A percentile compares a stretch with the other conserved stretches of the same genome.
phyloP scores from a whole-genome alignment of 495 filamentous ascomycete species.

The Xylaria grammica region DNA sequence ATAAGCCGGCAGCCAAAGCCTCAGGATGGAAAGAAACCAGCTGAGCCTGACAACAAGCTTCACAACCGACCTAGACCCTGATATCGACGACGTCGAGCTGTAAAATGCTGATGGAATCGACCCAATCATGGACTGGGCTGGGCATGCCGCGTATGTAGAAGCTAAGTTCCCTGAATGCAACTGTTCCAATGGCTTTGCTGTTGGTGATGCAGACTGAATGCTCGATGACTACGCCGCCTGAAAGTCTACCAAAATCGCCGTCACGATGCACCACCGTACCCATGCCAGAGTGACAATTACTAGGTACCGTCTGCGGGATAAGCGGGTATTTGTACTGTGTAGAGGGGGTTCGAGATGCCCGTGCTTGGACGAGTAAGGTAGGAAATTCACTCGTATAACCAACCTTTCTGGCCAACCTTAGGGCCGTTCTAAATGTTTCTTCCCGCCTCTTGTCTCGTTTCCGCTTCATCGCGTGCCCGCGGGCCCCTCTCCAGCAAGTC shows the following conservation, averaged over 20 bases:
- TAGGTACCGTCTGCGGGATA: constrained; percentile 6
- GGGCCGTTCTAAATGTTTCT: neutral
- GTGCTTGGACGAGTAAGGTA: constrained; percentile 4
- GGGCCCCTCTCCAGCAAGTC: neutral
- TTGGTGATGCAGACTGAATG: neutral
- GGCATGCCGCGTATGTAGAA: neutral
- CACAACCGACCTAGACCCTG: neutral
- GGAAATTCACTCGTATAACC: constrained; percentile 5
- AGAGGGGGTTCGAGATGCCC: neutral
- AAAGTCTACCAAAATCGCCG: constrained; percentile 12
- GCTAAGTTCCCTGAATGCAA: constrained; percentile 3
- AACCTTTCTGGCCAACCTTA: neutral
- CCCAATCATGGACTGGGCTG: neutral
- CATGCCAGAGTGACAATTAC: constrained; percentile 22
- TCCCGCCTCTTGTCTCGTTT: constrained; percentile 6
- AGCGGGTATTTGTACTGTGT: constrained; percentile 11
- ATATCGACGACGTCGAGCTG: neutral
- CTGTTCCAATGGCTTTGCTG: neutral
- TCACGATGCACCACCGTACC: constrained; percentile 7
- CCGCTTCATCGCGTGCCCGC: neutral
- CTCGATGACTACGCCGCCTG: neutral
- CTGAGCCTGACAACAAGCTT: neutral
- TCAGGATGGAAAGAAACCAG: neutral
- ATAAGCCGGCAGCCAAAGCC: neutral
- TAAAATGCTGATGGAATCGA: neutral